Conservation (phyloP, 345 rosid species). For the Leavenworthia alabamica region DNA sequence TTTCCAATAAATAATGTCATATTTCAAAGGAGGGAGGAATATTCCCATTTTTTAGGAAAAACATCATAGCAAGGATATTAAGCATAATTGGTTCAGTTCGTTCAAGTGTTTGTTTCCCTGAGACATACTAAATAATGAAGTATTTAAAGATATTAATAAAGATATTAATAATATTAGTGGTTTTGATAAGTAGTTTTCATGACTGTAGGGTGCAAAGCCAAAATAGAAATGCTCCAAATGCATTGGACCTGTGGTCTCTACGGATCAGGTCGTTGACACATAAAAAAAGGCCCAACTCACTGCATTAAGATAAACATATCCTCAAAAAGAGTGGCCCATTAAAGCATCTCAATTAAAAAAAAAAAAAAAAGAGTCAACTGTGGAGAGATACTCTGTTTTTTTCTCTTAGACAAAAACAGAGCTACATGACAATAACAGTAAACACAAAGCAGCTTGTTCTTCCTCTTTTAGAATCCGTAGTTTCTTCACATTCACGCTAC, state of each 20-base stretch:
- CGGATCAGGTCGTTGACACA: not conserved
- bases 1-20: not conserved
- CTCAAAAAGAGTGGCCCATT: constrained; percentile 4
- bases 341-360: not conserved
- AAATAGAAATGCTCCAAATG: not conserved
- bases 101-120: not conserved
- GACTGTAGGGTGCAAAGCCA: not conserved
- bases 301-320: not conserved
- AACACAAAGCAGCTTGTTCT: constrained; percentile 75
- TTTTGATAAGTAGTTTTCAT: not conserved
- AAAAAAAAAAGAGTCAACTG: constrained; percentile 9
- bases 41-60: constrained; percentile 13
- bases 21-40: constrained; percentile 11
- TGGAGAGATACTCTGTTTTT: not conserved
- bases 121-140: not conserved
- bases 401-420: constrained; percentile 40
- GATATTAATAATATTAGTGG: no score
- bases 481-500: constrained; percentile 40
- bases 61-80: no score
- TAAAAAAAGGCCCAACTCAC: not conserved
- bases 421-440: constrained; percentile 67
- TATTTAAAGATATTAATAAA: not conserved
- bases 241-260: not conserved
- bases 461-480: constrained; percentile 58
- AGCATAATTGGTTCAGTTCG: no score